A percentile compares a stretch with the other conserved stretches of the same genome.
phyloP scores from a whole-genome alignment of 1,284 basidiomycete genomes.

The Ganoderma boninense region DNA sequence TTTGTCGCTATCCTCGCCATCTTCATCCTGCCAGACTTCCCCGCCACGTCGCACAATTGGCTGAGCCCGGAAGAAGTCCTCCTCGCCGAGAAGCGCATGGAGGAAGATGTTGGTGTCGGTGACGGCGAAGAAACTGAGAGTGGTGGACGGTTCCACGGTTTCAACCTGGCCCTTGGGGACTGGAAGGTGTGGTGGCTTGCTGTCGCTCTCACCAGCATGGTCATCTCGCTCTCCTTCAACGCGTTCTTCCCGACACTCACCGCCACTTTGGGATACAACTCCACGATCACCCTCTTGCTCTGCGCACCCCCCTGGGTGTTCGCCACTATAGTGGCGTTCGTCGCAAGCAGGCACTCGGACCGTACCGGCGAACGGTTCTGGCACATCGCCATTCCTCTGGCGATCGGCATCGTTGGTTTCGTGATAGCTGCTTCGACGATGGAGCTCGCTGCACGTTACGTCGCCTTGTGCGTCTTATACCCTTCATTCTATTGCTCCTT shows the following conservation, averaged over 20 bases:
- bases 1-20: conserved; percentile 66
- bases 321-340: conserved; percentile 62
- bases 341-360: conserved; percentile 74
- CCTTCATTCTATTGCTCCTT: neutral
- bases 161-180: conserved; percentile 69
- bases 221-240: conserved; percentile 77
- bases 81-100: conserved; percentile 76
- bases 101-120: conserved; percentile 69
- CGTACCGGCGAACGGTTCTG: conserved; percentile 61
- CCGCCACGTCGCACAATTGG: conserved; percentile 61
- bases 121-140: conserved; percentile 50
- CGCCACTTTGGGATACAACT: conserved; percentile 73
- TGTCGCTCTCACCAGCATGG: conserved; percentile 60
- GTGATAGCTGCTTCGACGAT: conserved; percentile 76
- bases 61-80: conserved; percentile 68
- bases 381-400: conserved; percentile 64
- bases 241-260: conserved; percentile 76
- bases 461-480: conserved; percentile 63
- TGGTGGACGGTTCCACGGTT: conserved; percentile 51
- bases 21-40: conserved; percentile 83
- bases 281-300: conserved; percentile 72
- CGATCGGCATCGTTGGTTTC: conserved; percentile 76
- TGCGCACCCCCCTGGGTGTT: conserved; percentile 84
- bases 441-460: conserved; percentile 72
- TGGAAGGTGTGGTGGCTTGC: conserved; percentile 81